A percentile compares a stretch with the other conserved stretches of the same genome.
phyloP scores from a whole-genome alignment of 1,284 basidiomycete genomes.

The Pascua sp. region DNA sequence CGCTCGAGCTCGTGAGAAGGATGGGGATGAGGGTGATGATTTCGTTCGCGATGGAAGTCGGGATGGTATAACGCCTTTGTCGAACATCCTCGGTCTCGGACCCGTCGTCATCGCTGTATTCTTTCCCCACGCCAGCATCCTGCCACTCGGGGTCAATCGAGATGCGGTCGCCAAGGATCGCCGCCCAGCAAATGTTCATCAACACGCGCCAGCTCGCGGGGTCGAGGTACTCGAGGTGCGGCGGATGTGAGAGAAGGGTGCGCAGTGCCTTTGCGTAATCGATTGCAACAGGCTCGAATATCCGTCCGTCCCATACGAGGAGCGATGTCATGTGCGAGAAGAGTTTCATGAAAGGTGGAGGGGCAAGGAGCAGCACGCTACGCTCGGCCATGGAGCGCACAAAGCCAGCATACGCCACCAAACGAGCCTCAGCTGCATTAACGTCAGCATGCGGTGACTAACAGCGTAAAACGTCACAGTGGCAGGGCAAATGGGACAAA shows the following conservation, averaged over 20 bases:
- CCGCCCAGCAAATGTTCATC: conserved; percentile 70
- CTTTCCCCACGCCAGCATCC: conserved; percentile 11
- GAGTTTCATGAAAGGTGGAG: conserved; percentile 46
- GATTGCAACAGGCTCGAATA: conserved; percentile 66
- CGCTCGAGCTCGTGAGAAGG: conserved; percentile 58
- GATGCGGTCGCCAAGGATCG: conserved; percentile 65
- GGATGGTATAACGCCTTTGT: background rate
- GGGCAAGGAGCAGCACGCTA: conserved; percentile 30
- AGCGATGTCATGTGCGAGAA: conserved; percentile 65
- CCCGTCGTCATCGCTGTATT: conserved; percentile 25
- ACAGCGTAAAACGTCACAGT: too few relatives aligned
- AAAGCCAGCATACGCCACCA: conserved; percentile 3
- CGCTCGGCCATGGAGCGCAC: conserved; percentile 38
- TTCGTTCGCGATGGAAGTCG: conserved; percentile 48
- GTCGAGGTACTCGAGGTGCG: conserved; percentile 75
- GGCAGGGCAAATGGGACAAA: too few relatives aligned
- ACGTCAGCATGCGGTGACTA: background rate
- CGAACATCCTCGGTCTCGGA: conserved; percentile 22
- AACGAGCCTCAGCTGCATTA: too few relatives aligned
- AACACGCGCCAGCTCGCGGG: conserved; percentile 64
- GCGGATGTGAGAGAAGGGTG: conserved; percentile 60
- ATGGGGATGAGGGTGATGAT: conserved; percentile 64
- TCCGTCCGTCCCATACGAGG: conserved; percentile 57
- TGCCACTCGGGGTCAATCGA: conserved; percentile 37
- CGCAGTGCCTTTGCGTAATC: conserved; percentile 78